Evolutionary conservation across 768 basidiomycete species (phyloP), one percentile per base, ranked within the genome.

Genomic region (Asterophora lycoperdoides): DNA sequence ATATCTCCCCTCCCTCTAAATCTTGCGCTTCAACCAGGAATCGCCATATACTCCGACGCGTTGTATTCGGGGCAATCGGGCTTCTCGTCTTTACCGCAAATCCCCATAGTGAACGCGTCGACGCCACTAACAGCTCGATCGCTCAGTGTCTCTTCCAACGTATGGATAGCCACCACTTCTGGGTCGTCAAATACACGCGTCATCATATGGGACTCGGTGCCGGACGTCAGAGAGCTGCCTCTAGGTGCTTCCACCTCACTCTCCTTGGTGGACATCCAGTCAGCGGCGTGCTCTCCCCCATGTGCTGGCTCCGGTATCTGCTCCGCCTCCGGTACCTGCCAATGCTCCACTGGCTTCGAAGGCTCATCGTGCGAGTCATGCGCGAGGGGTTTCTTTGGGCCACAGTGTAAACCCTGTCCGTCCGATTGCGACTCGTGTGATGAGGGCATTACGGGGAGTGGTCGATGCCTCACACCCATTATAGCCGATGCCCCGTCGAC

Each of bases 281-380:
- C 77, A 4, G 64, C 69, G 1, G 65, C 76, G 0, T 93, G 90
- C 58, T 77, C 83, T 1, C 83, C 86, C 0, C 67, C 81, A 4
- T 93, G 90, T 58, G 72, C 89, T 0, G 74, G 77, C 8, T 66
- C 70, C 0, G 76, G 79, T 1, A 66, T 83, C 7, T 93, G 90
- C 58, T 77, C 77, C 0, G 56, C 80, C 0, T 72, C 78, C 0
- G 86, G 86, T 8, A 80, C 78, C 20, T 93, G 90, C 57, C 68
- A 74, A 7, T 93, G 90, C 56, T 68, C 78, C 0, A 49, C 77
- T 5, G 87, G 88, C 0, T 93, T 90, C 60, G 77, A 72, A 1
- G 89, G 90, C 0, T 61, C 79, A 14, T 83, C 84, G 1, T 93
- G 90, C 70, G 89, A 91, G 60, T 71, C 77, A 1, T 93, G 90